Conservation (phyloP, 257 asterid species). For the Echites panduratus region DNA sequence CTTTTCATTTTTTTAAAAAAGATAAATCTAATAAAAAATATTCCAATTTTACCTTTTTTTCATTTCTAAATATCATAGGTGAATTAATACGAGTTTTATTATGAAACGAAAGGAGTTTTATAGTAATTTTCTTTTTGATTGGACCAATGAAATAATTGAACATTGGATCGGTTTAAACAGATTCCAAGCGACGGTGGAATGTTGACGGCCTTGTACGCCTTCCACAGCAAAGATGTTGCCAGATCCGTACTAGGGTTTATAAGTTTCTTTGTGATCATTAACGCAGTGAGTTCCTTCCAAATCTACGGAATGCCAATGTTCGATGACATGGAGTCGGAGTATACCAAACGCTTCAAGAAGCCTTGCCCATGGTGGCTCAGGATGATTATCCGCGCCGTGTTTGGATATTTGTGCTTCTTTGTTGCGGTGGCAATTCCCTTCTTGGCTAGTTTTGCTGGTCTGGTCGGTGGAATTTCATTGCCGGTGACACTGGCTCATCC, state of each 20-base stretch:
- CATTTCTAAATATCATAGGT: no score
- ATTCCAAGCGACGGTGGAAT: conserved; percentile 74
- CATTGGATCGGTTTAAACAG: conserved; percentile 22
- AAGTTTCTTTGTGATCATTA: conserved; percentile 52
- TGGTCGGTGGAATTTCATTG: conserved; percentile 64
- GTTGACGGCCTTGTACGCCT: conserved; percentile 48
- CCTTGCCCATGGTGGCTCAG: conserved; percentile 92
- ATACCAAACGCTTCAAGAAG: conserved; percentile 49
- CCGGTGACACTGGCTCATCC: conserved; percentile 80
- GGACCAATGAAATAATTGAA: no score
- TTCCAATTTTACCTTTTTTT: no score
- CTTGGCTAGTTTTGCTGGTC: conserved; percentile 67
- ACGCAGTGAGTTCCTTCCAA: conserved; percentile 76
- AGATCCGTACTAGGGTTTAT: conserved; percentile 40
- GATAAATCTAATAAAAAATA: no score
- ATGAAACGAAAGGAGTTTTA: no score
- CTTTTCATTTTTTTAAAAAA: no score
- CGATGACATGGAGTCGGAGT: conserved; percentile 63
- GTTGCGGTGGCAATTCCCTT: conserved; percentile 82
- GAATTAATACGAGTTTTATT: no score
- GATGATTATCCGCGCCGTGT: conserved; percentile 37
- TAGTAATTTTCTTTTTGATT: no score
- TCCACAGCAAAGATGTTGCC: conserved; percentile 54
- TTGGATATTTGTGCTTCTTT: conserved; percentile 57
- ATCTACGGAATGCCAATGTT: conserved; percentile 82